A percentile compares a stretch with the other conserved stretches of the same genome.
phyloP scores from a whole-genome alignment of 257 asterid species.

The Gentiana dahurica region DNA sequence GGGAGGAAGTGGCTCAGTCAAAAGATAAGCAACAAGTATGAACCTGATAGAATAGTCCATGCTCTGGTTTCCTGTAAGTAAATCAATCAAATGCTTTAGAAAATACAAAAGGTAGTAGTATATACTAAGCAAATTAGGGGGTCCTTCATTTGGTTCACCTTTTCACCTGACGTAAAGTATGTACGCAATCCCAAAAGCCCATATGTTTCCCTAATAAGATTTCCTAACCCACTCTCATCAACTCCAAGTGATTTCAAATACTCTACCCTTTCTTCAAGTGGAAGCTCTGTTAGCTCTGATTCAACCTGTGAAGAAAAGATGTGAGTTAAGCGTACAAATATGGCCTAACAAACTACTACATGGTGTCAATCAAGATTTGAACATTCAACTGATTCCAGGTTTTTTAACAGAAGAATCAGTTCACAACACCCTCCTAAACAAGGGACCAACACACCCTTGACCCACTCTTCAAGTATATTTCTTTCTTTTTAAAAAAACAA shows the following conservation, averaged over 20 bases:
- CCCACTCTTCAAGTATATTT: too few relatives aligned
- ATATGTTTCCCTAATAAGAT: constrained; percentile 86
- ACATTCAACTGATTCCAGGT: background rate
- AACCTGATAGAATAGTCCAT: constrained; percentile 89
- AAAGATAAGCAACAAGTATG: constrained; percentile 6
- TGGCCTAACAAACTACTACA: constrained; percentile 1
- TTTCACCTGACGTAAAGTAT: constrained; percentile 96
- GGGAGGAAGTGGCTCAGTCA: background rate
- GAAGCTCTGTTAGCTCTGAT: constrained; percentile 92
- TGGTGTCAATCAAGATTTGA: background rate
- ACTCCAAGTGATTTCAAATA: constrained; percentile 88
- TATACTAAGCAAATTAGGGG: constrained; percentile 1
- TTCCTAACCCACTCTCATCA: constrained; percentile 81
- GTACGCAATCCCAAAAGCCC: constrained; percentile 81
- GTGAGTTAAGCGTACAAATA: background rate
- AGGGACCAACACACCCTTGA: too few relatives aligned
- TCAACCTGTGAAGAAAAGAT: constrained; percentile 53
- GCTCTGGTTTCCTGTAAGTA: constrained; percentile 81
- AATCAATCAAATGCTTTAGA: constrained; percentile 10
- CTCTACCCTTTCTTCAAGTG: constrained; percentile 80
- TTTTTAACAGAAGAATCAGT: too few relatives aligned
- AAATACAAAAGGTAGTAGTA: background rate
- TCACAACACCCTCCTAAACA: too few relatives aligned
- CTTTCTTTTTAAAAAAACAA: too few relatives aligned
- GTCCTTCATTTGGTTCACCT: constrained; percentile 35